Percentiles rank a stretch among this genome's conserved stretches.
Conservation (phyloP, 2,329 filamentous ascomycete genomes). For the Alternaria burnsii region DNA sequence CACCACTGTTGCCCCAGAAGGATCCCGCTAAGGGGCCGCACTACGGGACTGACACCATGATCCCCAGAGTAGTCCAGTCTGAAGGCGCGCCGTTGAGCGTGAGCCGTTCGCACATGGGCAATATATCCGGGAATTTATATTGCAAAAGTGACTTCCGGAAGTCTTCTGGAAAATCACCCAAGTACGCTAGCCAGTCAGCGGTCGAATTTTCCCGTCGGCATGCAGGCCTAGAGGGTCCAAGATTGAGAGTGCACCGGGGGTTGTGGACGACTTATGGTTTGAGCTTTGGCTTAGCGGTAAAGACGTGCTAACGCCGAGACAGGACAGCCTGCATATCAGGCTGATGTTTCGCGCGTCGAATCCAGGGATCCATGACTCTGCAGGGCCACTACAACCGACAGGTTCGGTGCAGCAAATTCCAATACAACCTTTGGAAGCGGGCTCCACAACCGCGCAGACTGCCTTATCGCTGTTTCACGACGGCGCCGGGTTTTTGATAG, state of each 20-base stretch:
- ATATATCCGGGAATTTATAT: constrained; percentile 33
- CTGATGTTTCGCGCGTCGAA: constrained; percentile 33
- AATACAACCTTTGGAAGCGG: constrained; percentile 26
- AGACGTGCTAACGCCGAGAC: constrained; percentile 32
- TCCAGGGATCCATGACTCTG: constrained; percentile 36
- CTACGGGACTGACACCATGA: constrained; percentile 37
- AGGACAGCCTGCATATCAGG: constrained; percentile 44
- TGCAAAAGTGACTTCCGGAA: constrained; percentile 22
- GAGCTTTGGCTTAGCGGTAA: constrained; percentile 23
- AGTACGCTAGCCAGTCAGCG: constrained; percentile 31
- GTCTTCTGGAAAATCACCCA: constrained; percentile 28
- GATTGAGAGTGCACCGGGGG: constrained; percentile 23
- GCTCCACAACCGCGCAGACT: constrained; percentile 33
- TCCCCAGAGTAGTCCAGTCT: constrained; percentile 28
- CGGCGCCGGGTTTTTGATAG: constrained; percentile 39
- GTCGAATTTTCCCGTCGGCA: constrained; percentile 17
- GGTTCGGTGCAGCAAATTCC: constrained; percentile 33
- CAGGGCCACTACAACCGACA: constrained; percentile 32
- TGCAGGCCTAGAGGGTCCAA: constrained; percentile 20
- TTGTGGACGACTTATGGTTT: constrained; percentile 21
- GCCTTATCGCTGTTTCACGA: constrained; percentile 53
- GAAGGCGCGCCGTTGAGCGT: constrained; percentile 25
- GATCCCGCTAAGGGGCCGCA: constrained; percentile 29
- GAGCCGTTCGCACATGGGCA: constrained; percentile 25
- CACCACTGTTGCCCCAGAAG: constrained; percentile 15